phyloP scores from a whole-genome alignment of 1,284 basidiomycete species.

The Psilocybe mexicana region DNA sequence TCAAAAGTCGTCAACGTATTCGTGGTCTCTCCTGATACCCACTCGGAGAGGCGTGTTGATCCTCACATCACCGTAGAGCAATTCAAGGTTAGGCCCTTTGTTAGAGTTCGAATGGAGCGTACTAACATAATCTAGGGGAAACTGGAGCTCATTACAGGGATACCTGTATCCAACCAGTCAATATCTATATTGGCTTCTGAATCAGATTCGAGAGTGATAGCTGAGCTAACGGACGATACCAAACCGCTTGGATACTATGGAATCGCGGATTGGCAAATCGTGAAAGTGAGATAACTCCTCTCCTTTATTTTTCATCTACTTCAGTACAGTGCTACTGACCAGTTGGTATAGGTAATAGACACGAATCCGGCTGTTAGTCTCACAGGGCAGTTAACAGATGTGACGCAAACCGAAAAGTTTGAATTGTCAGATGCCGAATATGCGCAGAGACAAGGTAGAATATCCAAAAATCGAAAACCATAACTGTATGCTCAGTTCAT shows the following conservation, averaged over 20 bases:
- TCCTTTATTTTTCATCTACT: not conserved
- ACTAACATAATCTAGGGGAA: constrained; percentile 55
- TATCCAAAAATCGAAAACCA: constrained; percentile 9
- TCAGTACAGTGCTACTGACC: not conserved
- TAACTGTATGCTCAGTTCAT: not conserved
- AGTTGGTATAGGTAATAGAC: constrained; percentile 64
- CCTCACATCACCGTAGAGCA: constrained; percentile 70
- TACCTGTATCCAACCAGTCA: constrained; percentile 71
- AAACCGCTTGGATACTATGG: constrained; percentile 76
- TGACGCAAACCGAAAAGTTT: constrained; percentile 89
- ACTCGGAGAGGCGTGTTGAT: constrained; percentile 83
- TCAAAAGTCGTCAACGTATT: constrained; percentile 67
- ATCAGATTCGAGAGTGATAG: constrained; percentile 51
- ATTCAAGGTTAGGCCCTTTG: constrained; percentile 67
- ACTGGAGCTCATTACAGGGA: constrained; percentile 90
- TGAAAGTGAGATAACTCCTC: constrained; percentile 56
- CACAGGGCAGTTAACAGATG: constrained; percentile 82
- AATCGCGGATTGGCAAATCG: constrained; percentile 64
- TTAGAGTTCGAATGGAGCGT: constrained; percentile 7
- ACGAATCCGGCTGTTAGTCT: constrained; percentile 72
- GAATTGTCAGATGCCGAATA: constrained; percentile 87
- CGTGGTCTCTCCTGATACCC: constrained; percentile 84
- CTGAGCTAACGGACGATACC: constrained; percentile 63
- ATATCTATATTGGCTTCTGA: constrained; percentile 68
- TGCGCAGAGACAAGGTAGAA: constrained; percentile 70